Evolutionary conservation across 495 filamentous ascomycete genomes (phyloP).

Genomic region (Penicillium silybi): DNA sequence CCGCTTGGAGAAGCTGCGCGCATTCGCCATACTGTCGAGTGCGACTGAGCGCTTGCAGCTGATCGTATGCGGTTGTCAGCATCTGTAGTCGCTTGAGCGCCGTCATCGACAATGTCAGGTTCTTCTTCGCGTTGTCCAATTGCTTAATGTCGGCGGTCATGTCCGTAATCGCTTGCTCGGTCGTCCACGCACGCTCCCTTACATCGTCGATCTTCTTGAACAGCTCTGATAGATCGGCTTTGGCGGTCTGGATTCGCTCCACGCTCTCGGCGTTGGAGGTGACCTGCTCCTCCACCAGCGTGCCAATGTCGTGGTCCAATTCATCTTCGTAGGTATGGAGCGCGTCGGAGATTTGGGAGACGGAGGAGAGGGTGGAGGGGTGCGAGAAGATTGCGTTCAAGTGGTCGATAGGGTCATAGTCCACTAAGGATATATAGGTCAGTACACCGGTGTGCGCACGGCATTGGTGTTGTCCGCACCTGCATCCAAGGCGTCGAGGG

Average conservation of each 20-base stretch:
- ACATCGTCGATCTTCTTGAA: constrained; percentile 97
- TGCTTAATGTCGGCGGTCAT: constrained; percentile 99
- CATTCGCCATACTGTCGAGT: constrained; percentile 94
- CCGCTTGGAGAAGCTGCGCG: constrained; percentile 88
- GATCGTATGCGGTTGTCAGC: constrained; percentile 97
- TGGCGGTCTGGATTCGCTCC: constrained; percentile 82
- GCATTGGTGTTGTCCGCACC: constrained; percentile 22
- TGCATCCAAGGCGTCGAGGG: constrained; percentile 42
- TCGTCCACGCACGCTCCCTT: constrained; percentile 81
- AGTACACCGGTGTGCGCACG: constrained; percentile 9
- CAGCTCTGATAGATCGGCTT: constrained; percentile 80
- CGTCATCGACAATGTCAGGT: constrained; percentile 96
- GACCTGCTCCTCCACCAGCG: constrained; percentile 74
- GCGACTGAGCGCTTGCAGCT: constrained; percentile 78
- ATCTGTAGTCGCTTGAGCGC: constrained; percentile 96
- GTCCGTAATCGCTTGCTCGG: constrained; percentile 91
- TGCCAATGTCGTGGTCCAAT: constrained; percentile 73
- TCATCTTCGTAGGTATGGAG: constrained; percentile 79
- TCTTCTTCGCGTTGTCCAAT: constrained; percentile 92
- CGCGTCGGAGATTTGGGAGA: constrained; percentile 63
- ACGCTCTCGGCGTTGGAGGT: constrained; percentile 84
- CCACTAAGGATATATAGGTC: constrained; percentile 51
- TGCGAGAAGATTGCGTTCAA: constrained; percentile 93
- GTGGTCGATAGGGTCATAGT: constrained; percentile 92
- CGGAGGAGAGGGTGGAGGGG: constrained; percentile 78